Conservation (phyloP, 2,329 filamentous ascomycete genomes). For the Cladosporium cucumerinum region DNA sequence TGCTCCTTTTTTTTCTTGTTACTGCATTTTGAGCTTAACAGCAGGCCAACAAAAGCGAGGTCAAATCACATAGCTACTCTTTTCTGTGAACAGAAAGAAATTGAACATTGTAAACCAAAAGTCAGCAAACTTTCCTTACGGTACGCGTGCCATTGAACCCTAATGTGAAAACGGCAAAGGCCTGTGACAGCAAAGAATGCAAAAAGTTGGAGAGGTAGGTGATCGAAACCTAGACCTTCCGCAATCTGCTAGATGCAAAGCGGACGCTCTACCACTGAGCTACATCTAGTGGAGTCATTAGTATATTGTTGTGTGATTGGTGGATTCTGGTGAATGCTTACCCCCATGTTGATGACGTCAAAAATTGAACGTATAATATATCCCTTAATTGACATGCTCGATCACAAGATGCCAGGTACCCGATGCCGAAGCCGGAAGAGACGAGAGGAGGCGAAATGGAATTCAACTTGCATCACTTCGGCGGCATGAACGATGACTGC, state of each 20-base stretch:
- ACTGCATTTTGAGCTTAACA: background rate
- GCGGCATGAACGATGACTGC: background rate
- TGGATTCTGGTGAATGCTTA: conserved; percentile 4
- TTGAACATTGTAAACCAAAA: background rate
- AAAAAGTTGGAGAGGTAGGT: conserved; percentile 12
- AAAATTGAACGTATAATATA: accelerated
- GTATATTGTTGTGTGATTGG: background rate
- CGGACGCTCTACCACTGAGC: conserved; percentile 17
- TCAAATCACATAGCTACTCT: background rate
- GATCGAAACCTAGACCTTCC: conserved; percentile 14
- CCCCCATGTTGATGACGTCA: conserved; percentile 6
- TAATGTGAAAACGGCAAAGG: background rate
- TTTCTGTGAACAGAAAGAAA: background rate
- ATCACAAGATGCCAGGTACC: background rate
- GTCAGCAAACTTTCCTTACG: background rate
- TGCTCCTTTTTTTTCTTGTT: background rate
- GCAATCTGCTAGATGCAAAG: conserved; percentile 13
- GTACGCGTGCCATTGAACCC: background rate
- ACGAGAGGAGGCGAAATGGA: background rate
- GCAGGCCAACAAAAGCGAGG: background rate
- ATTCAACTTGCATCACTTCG: background rate
- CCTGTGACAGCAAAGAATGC: background rate
- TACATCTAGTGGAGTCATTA: conserved; percentile 3
- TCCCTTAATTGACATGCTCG: no score
- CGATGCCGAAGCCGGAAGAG: background rate